These are phyloP conservation scores for Globisporangium cylindrosporum DNA, from an alignment of 352 stramenopile genomes.

Conservation along the genomic window DNA sequence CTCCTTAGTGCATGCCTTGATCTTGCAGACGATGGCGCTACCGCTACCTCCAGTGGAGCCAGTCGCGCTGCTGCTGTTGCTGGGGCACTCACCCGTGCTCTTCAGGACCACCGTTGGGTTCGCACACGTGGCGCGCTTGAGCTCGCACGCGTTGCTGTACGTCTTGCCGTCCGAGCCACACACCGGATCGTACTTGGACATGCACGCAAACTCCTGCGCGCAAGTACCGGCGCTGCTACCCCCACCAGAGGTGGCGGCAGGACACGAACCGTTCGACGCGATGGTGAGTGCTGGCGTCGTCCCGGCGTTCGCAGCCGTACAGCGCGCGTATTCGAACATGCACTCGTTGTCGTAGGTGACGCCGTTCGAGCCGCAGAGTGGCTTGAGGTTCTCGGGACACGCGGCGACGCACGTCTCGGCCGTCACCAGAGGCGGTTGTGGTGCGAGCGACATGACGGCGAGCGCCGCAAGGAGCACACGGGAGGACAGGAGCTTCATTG, in stretches of 20 bases:
- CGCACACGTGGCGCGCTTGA: constrained; percentile 8
- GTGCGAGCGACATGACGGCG: not conserved
- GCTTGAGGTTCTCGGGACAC: constrained; percentile 9
- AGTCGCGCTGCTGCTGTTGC: too few species aligned
- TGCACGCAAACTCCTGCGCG: too few species aligned
- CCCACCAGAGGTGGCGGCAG: too few species aligned
- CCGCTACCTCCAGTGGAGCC: too few species aligned
- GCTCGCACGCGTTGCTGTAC: constrained; percentile 21
- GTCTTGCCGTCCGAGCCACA: constrained; percentile 25
- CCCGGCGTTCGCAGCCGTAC: too few species aligned
- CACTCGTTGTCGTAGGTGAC: not conserved
- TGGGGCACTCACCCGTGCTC: too few species aligned
- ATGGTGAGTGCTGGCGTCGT: too few species aligned
- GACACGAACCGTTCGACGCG: too few species aligned
- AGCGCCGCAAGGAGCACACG: not conserved
- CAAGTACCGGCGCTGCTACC: too few species aligned
- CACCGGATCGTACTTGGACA: not conserved
- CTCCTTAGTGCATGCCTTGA: too few species aligned
- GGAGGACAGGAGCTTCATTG: constrained; percentile 3
- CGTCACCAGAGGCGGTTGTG: not conserved
- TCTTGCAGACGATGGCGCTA: too few species aligned
- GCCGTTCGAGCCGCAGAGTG: constrained; percentile 5
- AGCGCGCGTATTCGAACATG: not conserved
- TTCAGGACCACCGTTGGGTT: too few species aligned
- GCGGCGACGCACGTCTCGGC: constrained; percentile 1